Conservation (phyloP, 495 filamentous ascomycete species). For the Cudoniella acicularis region DNA sequence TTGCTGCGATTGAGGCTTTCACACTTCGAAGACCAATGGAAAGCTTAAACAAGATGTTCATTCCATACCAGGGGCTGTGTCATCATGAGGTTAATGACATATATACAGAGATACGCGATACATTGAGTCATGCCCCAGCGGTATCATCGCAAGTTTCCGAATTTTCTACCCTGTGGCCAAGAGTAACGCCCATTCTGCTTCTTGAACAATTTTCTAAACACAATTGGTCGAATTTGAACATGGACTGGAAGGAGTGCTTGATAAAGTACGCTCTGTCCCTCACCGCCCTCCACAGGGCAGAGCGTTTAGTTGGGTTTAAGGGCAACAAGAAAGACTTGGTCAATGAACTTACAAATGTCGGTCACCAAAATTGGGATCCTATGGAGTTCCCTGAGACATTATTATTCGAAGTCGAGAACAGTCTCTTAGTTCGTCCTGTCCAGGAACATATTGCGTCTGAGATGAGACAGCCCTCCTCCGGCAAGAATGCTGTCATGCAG, state of each 20-base stretch:
- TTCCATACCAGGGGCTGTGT: not conserved
- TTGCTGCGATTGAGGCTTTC: too few relatives aligned
- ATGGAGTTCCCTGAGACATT: slow-evolving; percentile 51
- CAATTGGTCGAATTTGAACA: slow-evolving; percentile 21
- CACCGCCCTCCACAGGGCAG: slow-evolving; percentile 33
- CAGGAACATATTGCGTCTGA: slow-evolving; percentile 53
- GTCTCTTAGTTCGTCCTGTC: slow-evolving; percentile 57
- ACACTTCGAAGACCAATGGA: not conserved
- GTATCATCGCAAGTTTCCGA: not conserved
- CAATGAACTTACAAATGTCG: slow-evolving; percentile 48
- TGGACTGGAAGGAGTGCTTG: slow-evolving; percentile 30
- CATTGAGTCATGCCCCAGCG: not conserved
- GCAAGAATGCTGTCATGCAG: slow-evolving; percentile 56
- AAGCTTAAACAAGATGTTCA: not conserved
- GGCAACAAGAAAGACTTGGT: slow-evolving; percentile 35
- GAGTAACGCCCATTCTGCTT: slow-evolving; percentile 32
- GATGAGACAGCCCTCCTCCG: slow-evolving; percentile 49
- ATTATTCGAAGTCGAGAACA: slow-evolving; percentile 61
- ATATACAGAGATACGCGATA: not conserved
- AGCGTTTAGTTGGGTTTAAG: slow-evolving; percentile 28
- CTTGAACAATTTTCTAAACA: slow-evolving; percentile 30
- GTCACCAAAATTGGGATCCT: slow-evolving; percentile 51
- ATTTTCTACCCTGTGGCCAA: slow-evolving; percentile 18
- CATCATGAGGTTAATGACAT: not conserved
- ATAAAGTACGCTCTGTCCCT: slow-evolving; percentile 35